Evolutionary conservation across 1,284 basidiomycete species (phyloP).

Genomic region (Entoloma clypeatum): DNA sequence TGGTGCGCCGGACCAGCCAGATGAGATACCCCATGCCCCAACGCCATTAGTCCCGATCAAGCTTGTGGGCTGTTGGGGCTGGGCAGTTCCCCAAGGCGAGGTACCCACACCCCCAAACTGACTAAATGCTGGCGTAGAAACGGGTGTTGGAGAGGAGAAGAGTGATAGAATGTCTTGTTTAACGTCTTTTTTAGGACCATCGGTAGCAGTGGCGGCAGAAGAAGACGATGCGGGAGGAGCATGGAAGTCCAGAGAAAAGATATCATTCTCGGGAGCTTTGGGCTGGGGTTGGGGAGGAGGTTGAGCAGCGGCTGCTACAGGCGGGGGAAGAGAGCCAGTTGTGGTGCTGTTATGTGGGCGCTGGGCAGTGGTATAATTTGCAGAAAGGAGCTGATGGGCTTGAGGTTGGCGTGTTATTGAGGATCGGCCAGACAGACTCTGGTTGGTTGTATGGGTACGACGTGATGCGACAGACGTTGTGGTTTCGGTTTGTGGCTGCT

Average conservation of each 20-base stretch:
- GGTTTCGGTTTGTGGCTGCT: constrained; percentile 26
- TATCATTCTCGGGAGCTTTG: constrained; percentile 48
- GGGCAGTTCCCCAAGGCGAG: constrained; percentile 26
- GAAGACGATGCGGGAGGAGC: constrained; percentile 39
- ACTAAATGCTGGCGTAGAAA: constrained; percentile 29
- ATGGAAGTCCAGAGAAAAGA: constrained; percentile 87
- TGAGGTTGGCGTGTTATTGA: constrained; percentile 47
- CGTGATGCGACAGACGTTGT: constrained; percentile 25
- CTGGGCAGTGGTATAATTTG: constrained; percentile 28
- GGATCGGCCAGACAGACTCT: constrained; percentile 29
- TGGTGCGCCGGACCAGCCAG: constrained; percentile 48
- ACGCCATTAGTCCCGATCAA: constrained; percentile 55
- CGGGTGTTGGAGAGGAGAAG: constrained; percentile 52
- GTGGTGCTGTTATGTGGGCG: constrained; percentile 22
- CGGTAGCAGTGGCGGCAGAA: constrained; percentile 27
- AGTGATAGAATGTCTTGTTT: constrained; percentile 88
- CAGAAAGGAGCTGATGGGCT: constrained; percentile 51
- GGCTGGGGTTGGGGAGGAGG: constrained; percentile 22
- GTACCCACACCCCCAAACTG: constrained; percentile 27
- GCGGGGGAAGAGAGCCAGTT: constrained; percentile 19
- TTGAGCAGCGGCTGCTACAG: constrained; percentile 24
- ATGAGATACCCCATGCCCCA: constrained; percentile 62
- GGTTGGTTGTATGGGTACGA: constrained; percentile 28
- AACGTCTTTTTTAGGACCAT: constrained; percentile 59
- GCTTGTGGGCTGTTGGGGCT: constrained; percentile 37